Base-by-base conservation (phyloP, 225 moss, liverwort and hornwort genomes). In the Ulota crispa region DNA sequence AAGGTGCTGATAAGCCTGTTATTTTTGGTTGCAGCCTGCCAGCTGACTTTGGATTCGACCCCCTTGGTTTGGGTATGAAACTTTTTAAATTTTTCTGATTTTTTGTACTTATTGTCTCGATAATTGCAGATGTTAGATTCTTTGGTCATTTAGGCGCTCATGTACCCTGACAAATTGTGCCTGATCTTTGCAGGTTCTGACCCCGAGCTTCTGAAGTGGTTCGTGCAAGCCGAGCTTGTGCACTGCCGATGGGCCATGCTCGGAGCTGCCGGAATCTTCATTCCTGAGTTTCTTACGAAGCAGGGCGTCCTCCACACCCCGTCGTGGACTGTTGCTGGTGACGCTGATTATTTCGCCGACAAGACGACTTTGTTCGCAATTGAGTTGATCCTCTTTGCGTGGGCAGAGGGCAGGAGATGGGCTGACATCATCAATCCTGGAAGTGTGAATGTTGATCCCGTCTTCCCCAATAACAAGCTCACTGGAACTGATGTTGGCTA, bases 401-500 rank as follows among this genome's bases (percentile, higher is more conserved):
- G 94, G 94, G 95, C 87, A 1, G 95, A 95, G 88, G 92, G 94
- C 64, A 89, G 94, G 85, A 94, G 95, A 84, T 95, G 95, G 95
- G 95, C 94, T 1, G 95, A 94, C 53, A 95, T 94, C 37, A 1
- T 95, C 4, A 93, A 95, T 76, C 95, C 95, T 2, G 94, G 94
- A 15, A 87, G 85, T 5, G 96, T 96, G 16, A 94, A 82, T 19
- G 53, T 53, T 0, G 96, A 96, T 70, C 95, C 95, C 14, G 76
- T 95, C 4, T 95, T 95, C 85, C 92, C 95, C 57, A 90, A 92
- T 72, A 28, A 95, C 88, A 95, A 92, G 90, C 90, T 95, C 19
- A 95, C 95, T 47, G 94, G 94, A 16, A 92, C 89, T 0, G 96
- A 96, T 4, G 94, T 95, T 2, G 95, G 94, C 0, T 94, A 94